Evolutionary conservation across 805 yeast genomes (phyloP).

Genomic region (Kregervanrija pseudodelftensis): DNA sequence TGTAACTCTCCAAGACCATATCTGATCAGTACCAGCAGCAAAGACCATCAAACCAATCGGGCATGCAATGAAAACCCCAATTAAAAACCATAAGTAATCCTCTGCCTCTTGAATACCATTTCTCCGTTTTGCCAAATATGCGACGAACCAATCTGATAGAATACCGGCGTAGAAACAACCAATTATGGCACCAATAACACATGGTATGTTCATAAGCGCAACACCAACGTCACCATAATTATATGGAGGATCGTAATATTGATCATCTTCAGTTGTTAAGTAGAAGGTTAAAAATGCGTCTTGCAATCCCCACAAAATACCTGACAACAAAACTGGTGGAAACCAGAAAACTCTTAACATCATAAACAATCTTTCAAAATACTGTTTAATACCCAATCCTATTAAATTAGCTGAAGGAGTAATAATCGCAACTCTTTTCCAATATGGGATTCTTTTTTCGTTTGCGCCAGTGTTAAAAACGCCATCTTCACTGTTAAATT

Average conservation of each 20-base stretch:
- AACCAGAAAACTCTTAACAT: conserved; percentile 51
- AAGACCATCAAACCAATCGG: conserved; percentile 59
- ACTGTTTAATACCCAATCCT: conserved; percentile 64
- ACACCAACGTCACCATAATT: conserved; percentile 59
- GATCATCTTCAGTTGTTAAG: conserved; percentile 64
- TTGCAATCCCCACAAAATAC: conserved; percentile 75
- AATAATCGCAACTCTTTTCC: conserved; percentile 39
- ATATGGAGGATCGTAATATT: conserved; percentile 60
- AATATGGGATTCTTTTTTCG: conserved; percentile 37
- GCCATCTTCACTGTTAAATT: not conserved
- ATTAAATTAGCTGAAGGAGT: conserved; percentile 53
- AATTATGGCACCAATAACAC: conserved; percentile 55
- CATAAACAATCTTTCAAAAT: conserved; percentile 40
- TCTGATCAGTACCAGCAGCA: conserved; percentile 56
- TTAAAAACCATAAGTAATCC: conserved; percentile 49
- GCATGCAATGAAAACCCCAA: conserved; percentile 49
- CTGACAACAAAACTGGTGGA: conserved; percentile 60
- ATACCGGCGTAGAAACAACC: conserved; percentile 63
- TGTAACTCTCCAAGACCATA: conserved; percentile 46
- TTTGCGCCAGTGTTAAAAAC: conserved; percentile 31
- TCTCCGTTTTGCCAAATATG: conserved; percentile 54
- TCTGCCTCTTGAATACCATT: conserved; percentile 62
- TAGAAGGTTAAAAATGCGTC: conserved; percentile 72
- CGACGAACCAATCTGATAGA: conserved; percentile 51
- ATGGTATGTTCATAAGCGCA: conserved; percentile 70